These are phyloP conservation scores for Chrysoporthe austroafricana DNA, from an alignment of 2,329 filamentous ascomycete species.

Conservation along the genomic window DNA sequence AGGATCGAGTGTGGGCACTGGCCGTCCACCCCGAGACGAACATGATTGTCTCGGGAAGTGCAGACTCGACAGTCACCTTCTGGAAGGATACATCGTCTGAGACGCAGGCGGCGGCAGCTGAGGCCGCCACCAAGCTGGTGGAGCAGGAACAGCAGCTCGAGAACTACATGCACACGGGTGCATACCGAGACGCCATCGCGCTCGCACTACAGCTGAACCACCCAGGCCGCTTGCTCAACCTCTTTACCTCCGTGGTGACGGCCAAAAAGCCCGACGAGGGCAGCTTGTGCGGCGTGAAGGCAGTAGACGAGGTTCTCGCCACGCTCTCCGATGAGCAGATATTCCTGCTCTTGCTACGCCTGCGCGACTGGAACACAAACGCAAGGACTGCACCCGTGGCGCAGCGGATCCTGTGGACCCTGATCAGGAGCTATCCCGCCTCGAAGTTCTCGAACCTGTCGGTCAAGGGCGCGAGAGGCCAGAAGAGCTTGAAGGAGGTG, in stretches of 20 bases:
- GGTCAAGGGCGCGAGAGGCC: conserved; percentile 58
- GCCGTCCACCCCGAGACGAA: conserved; percentile 71
- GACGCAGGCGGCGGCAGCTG: conserved; percentile 74
- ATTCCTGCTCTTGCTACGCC: conserved; percentile 76
- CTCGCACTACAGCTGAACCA: conserved; percentile 94
- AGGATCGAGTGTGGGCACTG: conserved; percentile 92
- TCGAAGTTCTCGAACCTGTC: conserved; percentile 74
- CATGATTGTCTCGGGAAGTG: conserved; percentile 85
- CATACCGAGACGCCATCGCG: conserved; percentile 90
- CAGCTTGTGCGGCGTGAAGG: conserved; percentile 65
- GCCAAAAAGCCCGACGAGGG: conserved; percentile 61
- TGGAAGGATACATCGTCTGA: conserved; percentile 90
- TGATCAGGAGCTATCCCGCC: conserved; percentile 82
- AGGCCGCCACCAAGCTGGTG: conserved; percentile 73
- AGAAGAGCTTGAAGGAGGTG: conserved; percentile 78
- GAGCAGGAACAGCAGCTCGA: conserved; percentile 94
- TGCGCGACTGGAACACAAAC: conserved; percentile 98
- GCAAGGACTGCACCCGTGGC: conserved; percentile 83
- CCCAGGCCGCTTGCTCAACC: conserved; percentile 78
- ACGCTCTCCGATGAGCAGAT: conserved; percentile 83
- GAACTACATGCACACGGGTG: conserved; percentile 86
- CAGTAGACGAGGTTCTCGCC: conserved; percentile 84
- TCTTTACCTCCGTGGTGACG: conserved; percentile 82
- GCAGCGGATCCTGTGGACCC: conserved; percentile 78
- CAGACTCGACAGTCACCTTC: conserved; percentile 91